Evolutionary conservation across 2,329 filamentous ascomycete species (phyloP), one percentile per base, ranked within the genome.

Genomic region (Corynespora cassiicola): DNA sequence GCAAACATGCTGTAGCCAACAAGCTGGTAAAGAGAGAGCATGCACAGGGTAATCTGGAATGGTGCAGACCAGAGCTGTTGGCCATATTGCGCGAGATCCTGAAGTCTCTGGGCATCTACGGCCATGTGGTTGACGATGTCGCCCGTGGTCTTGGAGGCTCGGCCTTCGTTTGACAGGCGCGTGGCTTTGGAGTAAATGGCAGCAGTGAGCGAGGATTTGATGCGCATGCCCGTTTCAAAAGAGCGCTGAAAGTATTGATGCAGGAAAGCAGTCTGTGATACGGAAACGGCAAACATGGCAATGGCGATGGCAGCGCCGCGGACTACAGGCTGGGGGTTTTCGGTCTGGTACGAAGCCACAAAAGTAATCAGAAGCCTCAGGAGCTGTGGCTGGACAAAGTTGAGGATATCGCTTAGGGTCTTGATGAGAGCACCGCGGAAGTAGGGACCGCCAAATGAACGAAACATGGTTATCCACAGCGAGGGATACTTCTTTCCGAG

Each of bases 101-200:
- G 88, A 12, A 99, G 79, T 51, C 95, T 86, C 70, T 99, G 94
- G 10, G 92, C 92, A 65, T 99, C 94, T 7, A 99, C 92, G 29
- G 95, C 94, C 92, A 99, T 99, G 71, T 96, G 94, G 65, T 99
- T 99, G 66, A 99, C 94, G 61, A 99, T 97, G 61, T 99, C 95
- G 40, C 94, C 94, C 0, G 94, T 99, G 0, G 89, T 88, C 72
- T 97, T 96, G 28, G 84, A 73, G 2, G 90, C 81, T 36, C 92
- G 83, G 7, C 94, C 94, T 71, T 99, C 94, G 57, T 95, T 97
- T 5, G 92, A 97, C 12, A 99, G 77, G 49, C 83, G 86, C 47
- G 97, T 78, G 0, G 91, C 87, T 72, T 99, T 99, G 42, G 85
- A 81, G 68, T 99, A 99, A 50, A 99, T 97, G 41, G 90, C 82